phyloP scores from a whole-genome alignment of 306 rosid species.

The Vigna mungo region DNA sequence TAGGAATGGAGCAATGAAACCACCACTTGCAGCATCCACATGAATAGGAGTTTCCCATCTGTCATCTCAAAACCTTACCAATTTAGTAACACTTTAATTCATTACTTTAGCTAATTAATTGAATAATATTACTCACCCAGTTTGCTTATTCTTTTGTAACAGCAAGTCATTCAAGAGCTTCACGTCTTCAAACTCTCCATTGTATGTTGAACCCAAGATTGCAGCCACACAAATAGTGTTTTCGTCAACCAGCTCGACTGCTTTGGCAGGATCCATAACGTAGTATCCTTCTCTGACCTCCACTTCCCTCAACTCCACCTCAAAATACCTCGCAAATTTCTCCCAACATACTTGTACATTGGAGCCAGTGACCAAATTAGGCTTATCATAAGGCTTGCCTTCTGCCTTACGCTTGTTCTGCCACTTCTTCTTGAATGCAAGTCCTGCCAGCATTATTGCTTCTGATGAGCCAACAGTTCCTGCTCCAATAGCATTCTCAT shows the following conservation, averaged over 20 bases:
- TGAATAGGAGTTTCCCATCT: conserved; percentile 89
- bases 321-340: conserved; percentile 79
- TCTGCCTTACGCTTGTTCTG: conserved; percentile 66
- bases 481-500: conserved; percentile 62
- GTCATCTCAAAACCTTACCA: conserved; percentile 1
- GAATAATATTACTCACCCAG: conserved; percentile 47
- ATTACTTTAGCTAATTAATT: background rate
- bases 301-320: conserved; percentile 80
- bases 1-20: conserved; percentile 81
- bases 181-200: conserved; percentile 85
- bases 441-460: conserved; percentile 87
- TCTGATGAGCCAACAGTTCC: conserved; percentile 89
- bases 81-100: conserved; percentile 23
- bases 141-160: conserved; percentile 63
- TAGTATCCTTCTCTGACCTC: conserved; percentile 72
- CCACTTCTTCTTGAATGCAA: conserved; percentile 88
- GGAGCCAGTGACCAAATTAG: conserved; percentile 79
- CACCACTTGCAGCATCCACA: conserved; percentile 89
- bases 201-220: conserved; percentile 81
- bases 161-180: conserved; percentile 74
- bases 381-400: conserved; percentile 65
- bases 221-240: conserved; percentile 87
- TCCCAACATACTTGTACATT: conserved; percentile 83
- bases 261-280: conserved; percentile 84
- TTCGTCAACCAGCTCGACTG: conserved; percentile 83